Evolutionary conservation across 1,284 basidiomycete species (phyloP), one percentile per base, ranked within the genome.

Genomic region (Cryptococcus sp.): DNA sequence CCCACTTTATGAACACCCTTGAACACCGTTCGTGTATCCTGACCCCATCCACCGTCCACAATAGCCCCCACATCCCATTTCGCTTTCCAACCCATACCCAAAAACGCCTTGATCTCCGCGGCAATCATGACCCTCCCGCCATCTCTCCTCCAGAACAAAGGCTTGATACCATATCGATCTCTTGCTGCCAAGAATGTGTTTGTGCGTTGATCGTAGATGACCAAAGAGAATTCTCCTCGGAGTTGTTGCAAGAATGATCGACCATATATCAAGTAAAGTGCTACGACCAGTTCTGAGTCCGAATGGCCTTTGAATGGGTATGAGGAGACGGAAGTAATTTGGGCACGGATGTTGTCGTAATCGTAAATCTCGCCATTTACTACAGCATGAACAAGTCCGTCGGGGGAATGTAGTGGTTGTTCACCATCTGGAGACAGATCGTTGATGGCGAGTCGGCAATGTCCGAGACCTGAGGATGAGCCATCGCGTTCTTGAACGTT

Each of bases 361-460:
- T 76, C 75, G 66, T 76, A 76, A 42, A 76, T 73, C 56, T 76
- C 74, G 39, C 75, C 75, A 55, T 76, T 77, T 60, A 77, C 76
- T 31, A 75, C 73, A n/a, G 76, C 69, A 51, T 73, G 67, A 34
- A 77, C 55, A 44, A 67, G 68, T 18, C 63, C 64, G 47, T 74
- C 70, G 45, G 64, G 62, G 31, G 71, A 71, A 49, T 72, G 69
- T 42, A 77, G 67, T 9, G 76, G 76, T 53, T 77, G 76, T 39
- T 68, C 63, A 34, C 76, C 74, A 2, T 70, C 66, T 4, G 61
- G 47, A 4, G 62, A 59, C 24, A 67, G 50, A 41, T 67, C 66
- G 41, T 64, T 62, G 54, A 67, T 67, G 7, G 63, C 61, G 3
- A 67, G 48, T 46, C 66, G 55, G 28, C 54, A 56, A 34, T 66